Evolutionary conservation across 2,329 filamentous ascomycete species (phyloP).

Genomic region (Grosmannia clavigera): DNA sequence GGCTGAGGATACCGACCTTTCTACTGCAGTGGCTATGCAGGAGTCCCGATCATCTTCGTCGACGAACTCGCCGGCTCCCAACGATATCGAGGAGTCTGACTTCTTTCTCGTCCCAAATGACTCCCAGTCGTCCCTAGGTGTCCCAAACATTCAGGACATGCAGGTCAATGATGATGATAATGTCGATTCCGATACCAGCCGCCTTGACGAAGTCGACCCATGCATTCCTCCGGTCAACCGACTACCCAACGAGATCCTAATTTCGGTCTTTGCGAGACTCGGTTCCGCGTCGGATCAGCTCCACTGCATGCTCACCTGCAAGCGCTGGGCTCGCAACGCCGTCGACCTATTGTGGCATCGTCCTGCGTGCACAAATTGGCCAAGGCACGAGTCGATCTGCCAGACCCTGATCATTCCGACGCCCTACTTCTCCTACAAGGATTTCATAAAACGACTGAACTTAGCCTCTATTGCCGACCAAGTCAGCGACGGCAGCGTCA

Average conservation of each 20-base stretch:
- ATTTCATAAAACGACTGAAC: conserved; percentile 87
- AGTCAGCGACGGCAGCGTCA: conserved; percentile 81
- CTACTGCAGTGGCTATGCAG: conserved; percentile 16
- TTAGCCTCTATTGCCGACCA: conserved; percentile 62
- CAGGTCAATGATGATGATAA: conserved; percentile 46
- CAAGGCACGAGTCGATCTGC: conserved; percentile 69
- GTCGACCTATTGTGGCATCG: conserved; percentile 93
- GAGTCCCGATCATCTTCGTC: conserved; percentile 53
- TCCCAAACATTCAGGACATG: conserved; percentile 65
- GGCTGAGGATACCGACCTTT: conserved; percentile 20
- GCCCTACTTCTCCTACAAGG: conserved; percentile 80
- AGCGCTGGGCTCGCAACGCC: conserved; percentile 82
- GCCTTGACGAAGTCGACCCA: conserved; percentile 19
- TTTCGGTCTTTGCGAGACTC: conserved; percentile 80
- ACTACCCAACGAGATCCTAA: conserved; percentile 88
- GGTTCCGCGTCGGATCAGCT: conserved; percentile 64
- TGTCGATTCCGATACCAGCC: conserved; percentile 19
- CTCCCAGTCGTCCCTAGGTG: conserved; percentile 80
- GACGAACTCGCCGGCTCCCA: conserved; percentile 61
- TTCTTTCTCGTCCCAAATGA: conserved; percentile 85
- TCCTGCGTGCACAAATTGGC: conserved; percentile 79
- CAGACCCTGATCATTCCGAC: conserved; percentile 57
- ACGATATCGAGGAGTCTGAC: conserved; percentile 84
- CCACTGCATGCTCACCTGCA: conserved; percentile 87
- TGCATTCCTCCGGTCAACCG: conserved; percentile 70